phyloP scores from a whole-genome alignment of 2,329 filamentous ascomycete genomes.

The Pseudogymnoascus sp. region DNA sequence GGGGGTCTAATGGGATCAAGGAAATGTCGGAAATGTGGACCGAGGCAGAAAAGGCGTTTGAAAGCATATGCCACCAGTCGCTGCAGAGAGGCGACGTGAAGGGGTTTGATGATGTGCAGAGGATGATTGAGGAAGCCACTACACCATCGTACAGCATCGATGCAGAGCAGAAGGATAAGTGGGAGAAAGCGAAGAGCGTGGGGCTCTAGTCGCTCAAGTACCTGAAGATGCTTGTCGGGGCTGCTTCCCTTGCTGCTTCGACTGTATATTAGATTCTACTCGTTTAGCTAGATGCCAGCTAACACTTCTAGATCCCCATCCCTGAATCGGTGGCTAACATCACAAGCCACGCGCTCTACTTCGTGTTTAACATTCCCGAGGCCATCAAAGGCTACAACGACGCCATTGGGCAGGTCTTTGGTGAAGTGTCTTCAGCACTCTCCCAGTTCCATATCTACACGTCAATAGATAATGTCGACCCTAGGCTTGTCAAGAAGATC shows the following conservation, averaged over 20 bases:
- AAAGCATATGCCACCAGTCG: constrained; percentile 20
- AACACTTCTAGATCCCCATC: not conserved
- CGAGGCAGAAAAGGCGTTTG: constrained; percentile 9
- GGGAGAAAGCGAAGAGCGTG: constrained; percentile 21
- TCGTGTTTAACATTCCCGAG: not conserved
- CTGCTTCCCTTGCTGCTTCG: constrained; percentile 18
- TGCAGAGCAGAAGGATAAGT: constrained; percentile 13
- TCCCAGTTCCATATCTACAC: not conserved
- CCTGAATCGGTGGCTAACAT: not conserved
- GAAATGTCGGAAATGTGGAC: not conserved
- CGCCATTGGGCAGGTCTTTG: not conserved
- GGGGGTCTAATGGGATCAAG: not conserved
- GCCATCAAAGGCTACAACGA: not conserved
- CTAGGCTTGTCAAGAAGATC: constrained; percentile 10
- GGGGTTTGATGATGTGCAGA: constrained; percentile 19
- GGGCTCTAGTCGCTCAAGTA: constrained; percentile 22
- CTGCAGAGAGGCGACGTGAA: constrained; percentile 20
- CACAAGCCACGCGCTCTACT: not conserved
- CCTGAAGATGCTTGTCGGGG: constrained; percentile 20
- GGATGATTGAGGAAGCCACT: constrained; percentile 16
- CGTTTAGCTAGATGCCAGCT: not conserved
- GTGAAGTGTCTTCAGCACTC: not conserved
- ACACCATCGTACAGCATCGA: constrained; percentile 12
- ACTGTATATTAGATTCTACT: constrained; percentile 15
- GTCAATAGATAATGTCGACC: not conserved